A percentile compares a stretch with the other conserved stretches of the same genome.
phyloP scores from a whole-genome alignment of 2,329 filamentous ascomycete species.

The Chrysoporthe deuterocubensis region DNA sequence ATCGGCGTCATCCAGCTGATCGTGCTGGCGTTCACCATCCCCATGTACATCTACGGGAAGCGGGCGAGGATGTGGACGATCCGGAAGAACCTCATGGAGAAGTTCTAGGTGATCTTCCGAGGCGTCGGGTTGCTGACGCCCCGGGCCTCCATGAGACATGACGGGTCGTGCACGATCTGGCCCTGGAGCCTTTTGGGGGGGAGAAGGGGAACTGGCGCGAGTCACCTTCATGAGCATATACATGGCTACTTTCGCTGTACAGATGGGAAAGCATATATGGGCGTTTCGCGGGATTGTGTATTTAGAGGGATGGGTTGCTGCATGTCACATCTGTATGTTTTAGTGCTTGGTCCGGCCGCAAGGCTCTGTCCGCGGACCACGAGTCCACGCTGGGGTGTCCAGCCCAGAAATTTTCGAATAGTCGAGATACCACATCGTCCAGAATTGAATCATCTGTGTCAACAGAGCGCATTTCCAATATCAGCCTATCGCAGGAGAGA shows the following conservation, averaged over 20 bases:
- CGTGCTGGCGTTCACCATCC: constrained; percentile 74
- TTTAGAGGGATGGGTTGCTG: background rate
- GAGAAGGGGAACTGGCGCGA: background rate
- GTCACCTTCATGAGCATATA: background rate
- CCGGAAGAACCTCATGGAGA: constrained; percentile 83
- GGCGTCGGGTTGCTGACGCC: background rate
- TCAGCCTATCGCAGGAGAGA: too few species aligned
- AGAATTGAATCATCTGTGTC: too few species aligned
- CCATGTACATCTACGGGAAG: constrained; percentile 95
- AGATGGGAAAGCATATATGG: background rate
- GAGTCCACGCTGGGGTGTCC: background rate
- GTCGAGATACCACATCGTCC: background rate
- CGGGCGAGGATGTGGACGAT: constrained; percentile 93
- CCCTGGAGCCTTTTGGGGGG: background rate
- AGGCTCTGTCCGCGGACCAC: background rate
- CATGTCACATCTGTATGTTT: background rate
- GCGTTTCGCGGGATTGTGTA: background rate
- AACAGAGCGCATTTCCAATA: too few species aligned
- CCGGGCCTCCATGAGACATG: background rate
- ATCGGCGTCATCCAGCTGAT: constrained; percentile 85
- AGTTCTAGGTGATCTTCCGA: constrained; percentile 39
- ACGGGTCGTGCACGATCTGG: background rate
- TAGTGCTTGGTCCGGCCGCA: too few species aligned
- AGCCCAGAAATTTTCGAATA: background rate
- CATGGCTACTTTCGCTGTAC: background rate